A percentile compares a stretch with the other conserved stretches of the same genome.
phyloP scores from a whole-genome alignment of 169 alveolate species.

The Plasmodium billcollinsi region DNA sequence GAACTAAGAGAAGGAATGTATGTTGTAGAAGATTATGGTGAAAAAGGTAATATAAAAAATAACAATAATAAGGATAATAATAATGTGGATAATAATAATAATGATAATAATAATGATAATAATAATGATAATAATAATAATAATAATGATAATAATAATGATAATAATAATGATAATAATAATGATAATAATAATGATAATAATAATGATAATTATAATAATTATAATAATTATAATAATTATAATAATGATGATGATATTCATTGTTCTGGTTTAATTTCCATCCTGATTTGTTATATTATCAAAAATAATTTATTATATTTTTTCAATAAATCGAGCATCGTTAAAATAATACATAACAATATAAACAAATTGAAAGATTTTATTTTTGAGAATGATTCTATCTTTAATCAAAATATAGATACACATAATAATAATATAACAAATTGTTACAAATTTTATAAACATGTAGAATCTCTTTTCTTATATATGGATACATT shows the following conservation, averaged over 20 bases:
- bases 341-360: neutral
- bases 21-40: too few species aligned
- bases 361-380: neutral
- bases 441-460: neutral
- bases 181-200: neutral
- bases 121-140: too few species aligned
- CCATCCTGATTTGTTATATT: constrained; percentile 14
- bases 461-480: neutral
- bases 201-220: neutral
- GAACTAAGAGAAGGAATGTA: neutral
- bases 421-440: neutral
- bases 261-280: neutral
- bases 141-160: neutral
- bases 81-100: too few species aligned
- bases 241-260: too few species aligned
- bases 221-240: neutral
- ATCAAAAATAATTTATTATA: constrained; percentile 9
- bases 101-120: neutral
- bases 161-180: neutral
- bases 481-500: constrained; percentile 33
- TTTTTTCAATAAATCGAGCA: neutral
- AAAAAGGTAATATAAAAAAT: too few species aligned
- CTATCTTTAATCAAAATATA: neutral
- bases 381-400: neutral
- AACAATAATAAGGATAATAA: neutral